These are phyloP conservation scores for Boletus eberwhitei DNA, from an alignment of 768 basidiomycete genomes.

Conservation along the genomic window DNA sequence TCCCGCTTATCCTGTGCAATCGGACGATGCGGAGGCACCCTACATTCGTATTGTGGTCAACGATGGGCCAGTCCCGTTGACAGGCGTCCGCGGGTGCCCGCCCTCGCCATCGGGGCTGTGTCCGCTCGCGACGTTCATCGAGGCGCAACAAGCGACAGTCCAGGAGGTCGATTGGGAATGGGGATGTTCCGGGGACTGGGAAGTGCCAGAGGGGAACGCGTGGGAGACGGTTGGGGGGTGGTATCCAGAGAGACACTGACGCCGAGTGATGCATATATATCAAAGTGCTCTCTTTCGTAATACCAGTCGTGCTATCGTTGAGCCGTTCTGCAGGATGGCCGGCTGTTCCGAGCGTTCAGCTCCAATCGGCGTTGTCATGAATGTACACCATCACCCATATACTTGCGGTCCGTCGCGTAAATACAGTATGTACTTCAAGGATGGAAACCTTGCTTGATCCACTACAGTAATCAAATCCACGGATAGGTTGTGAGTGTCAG, in stretches of 20 bases:
- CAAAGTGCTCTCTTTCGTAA: neutral
- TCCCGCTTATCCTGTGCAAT: constrained; percentile 4
- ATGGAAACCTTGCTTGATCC: no score
- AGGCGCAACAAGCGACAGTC: constrained; percentile 64
- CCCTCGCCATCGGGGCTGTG: constrained; percentile 65
- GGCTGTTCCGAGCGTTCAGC: no score
- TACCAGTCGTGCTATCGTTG: neutral
- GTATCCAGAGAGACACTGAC: constrained; percentile 18
- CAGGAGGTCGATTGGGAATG: constrained; percentile 66
- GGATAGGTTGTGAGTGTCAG: no score
- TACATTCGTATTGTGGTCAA: constrained; percentile 86
- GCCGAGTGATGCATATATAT: neutral
- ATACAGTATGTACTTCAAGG: no score
- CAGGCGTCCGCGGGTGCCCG: constrained; percentile 71
- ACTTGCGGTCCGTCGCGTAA: no score
- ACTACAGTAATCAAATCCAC: no score
- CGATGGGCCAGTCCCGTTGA: constrained; percentile 81
- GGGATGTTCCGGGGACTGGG: constrained; percentile 78
- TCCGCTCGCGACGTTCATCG: constrained; percentile 66
- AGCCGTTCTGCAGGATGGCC: neutral
- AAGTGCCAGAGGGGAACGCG: constrained; percentile 54
- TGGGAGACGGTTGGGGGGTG: constrained; percentile 57
- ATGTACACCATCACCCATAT: no score
- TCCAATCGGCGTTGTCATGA: no score
- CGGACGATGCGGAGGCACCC: constrained; percentile 31